These are phyloP conservation scores for Penicillium sp. DNA, from an alignment of 2,329 filamentous ascomycete genomes.

Conservation along the genomic window DNA sequence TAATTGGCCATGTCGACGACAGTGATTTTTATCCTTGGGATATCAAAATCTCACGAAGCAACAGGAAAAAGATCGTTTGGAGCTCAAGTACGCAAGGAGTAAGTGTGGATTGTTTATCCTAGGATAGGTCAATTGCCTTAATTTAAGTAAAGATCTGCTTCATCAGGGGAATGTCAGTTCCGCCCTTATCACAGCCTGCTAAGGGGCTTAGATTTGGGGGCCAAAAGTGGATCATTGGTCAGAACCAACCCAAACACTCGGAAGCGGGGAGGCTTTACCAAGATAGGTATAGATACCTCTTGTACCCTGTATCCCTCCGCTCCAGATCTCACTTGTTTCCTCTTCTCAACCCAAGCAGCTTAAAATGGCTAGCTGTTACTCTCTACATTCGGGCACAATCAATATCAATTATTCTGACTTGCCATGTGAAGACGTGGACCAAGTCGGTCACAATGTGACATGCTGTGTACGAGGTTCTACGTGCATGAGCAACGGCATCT, in stretches of 20 bases:
- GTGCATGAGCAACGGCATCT: constrained; percentile 3
- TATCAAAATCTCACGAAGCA: no score
- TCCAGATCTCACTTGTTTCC: background rate
- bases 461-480: constrained; percentile 1
- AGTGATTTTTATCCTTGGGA: no score
- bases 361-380: background rate
- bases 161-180: no score
- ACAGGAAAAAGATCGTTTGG: no score
- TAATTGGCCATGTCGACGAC: no score
- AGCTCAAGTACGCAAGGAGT: no score
- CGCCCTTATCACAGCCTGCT: no score
- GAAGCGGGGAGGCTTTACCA: background rate
- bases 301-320: background rate
- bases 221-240: background rate
- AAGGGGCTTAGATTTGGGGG: background rate
- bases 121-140: no score
- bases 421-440: background rate
- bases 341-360: background rate
- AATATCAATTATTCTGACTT: background rate
- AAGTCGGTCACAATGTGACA: constrained; percentile 1
- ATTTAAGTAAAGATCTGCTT: no score
- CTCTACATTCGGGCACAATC: background rate
- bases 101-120: no score
- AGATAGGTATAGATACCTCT: background rate
- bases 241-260: background rate